Percentiles rank a stretch among this genome's conserved stretches.
Conservation (phyloP, 78 protist genomes). For the Dictyostelium purpureum region DNA sequence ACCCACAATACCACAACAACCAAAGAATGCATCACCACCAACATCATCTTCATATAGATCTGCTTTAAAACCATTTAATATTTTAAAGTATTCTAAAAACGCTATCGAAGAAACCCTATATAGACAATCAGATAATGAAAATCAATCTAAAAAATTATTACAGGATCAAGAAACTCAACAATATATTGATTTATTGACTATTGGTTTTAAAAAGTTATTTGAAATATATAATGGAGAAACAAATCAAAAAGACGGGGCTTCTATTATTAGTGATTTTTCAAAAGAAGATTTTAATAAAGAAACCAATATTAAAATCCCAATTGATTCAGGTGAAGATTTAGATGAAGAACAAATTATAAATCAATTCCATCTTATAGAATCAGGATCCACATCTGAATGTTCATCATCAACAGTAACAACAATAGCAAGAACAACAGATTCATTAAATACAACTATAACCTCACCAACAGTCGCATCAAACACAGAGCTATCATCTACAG, state of each 20-base stretch:
- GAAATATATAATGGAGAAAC: too few relatives aligned
- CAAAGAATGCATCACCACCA: too few relatives aligned
- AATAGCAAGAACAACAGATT: not conserved
- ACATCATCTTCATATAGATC: conserved; percentile 27
- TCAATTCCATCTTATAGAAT: not conserved
- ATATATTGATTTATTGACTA: conserved; percentile 12
- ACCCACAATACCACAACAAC: too few relatives aligned
- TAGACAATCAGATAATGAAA: conserved; percentile 10
- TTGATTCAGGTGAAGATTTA: not conserved
- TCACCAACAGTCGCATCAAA: not conserved
- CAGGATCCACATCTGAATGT: not conserved
- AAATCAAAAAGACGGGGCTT: too few relatives aligned
- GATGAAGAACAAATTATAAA: not conserved
- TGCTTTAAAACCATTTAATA: conserved; percentile 35
- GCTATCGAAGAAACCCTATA: conserved; percentile 59
- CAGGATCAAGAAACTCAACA: conserved; percentile 14
- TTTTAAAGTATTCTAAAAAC: conserved; percentile 66
- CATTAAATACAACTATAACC: too few relatives aligned
- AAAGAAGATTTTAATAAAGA: conserved; percentile 11
- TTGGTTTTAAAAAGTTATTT: conserved; percentile 28
- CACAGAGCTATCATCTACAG: not conserved
- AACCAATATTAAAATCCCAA: not conserved
- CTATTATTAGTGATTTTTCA: too few relatives aligned
- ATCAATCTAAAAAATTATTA: not conserved
- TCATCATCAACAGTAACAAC: not conserved